Percentiles rank a stretch among this genome's conserved stretches.
phyloP scores from a whole-genome alignment of 106 monocot species.

The Allium fistulosum region DNA sequence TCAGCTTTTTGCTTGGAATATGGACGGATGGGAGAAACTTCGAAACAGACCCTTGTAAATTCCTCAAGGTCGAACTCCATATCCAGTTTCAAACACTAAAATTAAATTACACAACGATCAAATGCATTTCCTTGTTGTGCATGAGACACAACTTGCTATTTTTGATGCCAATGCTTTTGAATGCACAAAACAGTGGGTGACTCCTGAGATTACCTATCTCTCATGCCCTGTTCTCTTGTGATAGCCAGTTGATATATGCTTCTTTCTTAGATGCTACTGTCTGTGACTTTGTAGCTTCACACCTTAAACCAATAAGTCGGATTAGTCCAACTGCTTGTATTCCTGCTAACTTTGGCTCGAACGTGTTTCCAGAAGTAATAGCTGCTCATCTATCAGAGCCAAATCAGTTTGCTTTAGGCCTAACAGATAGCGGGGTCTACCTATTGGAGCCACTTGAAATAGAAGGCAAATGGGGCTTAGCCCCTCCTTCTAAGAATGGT shows the following conservation, averaged over 20 bases:
- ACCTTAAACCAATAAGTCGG: conserved; percentile 61
- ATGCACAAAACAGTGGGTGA: conserved; percentile 55
- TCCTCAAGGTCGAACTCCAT: conserved; percentile 48
- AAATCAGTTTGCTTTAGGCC: conserved; percentile 78
- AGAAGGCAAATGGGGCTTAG: conserved; percentile 75
- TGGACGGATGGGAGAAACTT: conserved; percentile 83
- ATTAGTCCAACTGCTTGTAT: conserved; percentile 73
- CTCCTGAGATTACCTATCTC: conserved; percentile 48
- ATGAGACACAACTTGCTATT: conserved; percentile 79
- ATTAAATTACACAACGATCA: conserved; percentile 89
- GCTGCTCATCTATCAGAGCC: conserved; percentile 83
- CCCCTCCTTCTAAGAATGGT: conserved; percentile 69
- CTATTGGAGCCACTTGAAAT: conserved; percentile 80
- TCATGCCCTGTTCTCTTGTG: conserved; percentile 88
- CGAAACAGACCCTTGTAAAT: conserved; percentile 56
- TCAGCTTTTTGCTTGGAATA: conserved; percentile 81
- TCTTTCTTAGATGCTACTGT: conserved; percentile 77
- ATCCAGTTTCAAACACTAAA: conserved; percentile 55
- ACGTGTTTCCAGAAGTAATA: conserved; percentile 58
- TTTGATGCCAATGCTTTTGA: conserved; percentile 67
- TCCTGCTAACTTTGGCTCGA: conserved; percentile 46
- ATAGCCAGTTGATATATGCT: conserved; percentile 78
- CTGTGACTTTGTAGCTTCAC: conserved; percentile 59
- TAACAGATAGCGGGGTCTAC: conserved; percentile 69
- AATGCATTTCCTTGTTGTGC: conserved; percentile 77